Evolutionary conservation across 495 filamentous ascomycete genomes (phyloP).

Genomic region (Friedmanniomyces endolithicus): DNA sequence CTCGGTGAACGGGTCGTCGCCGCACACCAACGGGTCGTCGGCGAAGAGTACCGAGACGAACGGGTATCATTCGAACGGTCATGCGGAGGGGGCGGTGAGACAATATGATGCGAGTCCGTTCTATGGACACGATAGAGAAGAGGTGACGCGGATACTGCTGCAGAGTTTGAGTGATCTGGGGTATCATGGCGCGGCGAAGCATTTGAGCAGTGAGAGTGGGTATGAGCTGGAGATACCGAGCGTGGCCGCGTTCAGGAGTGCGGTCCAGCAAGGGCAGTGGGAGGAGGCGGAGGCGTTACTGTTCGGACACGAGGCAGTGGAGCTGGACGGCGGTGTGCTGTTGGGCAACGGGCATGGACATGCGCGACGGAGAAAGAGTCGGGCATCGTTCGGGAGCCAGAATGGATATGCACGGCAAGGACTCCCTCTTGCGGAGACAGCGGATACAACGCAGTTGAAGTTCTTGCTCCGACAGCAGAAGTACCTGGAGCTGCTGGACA

Average conservation of each 20-base stretch:
- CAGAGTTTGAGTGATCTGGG: slow-evolving; percentile 82
- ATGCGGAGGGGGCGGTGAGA: background rate
- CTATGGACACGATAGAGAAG: slow-evolving; percentile 80
- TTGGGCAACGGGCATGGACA: slow-evolving; percentile 19
- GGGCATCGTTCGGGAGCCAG: slow-evolving; percentile 23
- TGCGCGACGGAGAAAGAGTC: slow-evolving; percentile 9
- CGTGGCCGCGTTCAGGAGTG: slow-evolving; percentile 71
- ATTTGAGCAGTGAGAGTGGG: slow-evolving; percentile 69
- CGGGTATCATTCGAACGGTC: slow-evolving; percentile 36
- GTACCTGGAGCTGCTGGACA: slow-evolving; percentile 81
- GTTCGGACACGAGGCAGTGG: slow-evolving; percentile 36
- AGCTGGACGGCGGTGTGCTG: slow-evolving; percentile 31
- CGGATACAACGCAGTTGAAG: slow-evolving; percentile 49
- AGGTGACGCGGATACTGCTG: slow-evolving; percentile 84
- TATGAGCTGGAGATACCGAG: slow-evolving; percentile 75
- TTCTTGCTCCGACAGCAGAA: slow-evolving; percentile 89
- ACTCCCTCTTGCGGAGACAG: slow-evolving; percentile 43
- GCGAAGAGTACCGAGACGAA: slow-evolving; percentile 23
- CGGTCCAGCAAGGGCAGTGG: slow-evolving; percentile 77
- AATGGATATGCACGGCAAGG: slow-evolving; percentile 24
- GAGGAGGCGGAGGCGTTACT: slow-evolving; percentile 69
- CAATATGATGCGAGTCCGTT: slow-evolving; percentile 38
- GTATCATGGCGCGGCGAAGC: slow-evolving; percentile 61
- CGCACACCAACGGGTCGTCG: slow-evolving; percentile 41
- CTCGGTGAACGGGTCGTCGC: slow-evolving; percentile 20